These are phyloP conservation scores for Papilionanthe hybrid DNA, from an alignment of 116 monocot species.

Conservation along the genomic window DNA sequence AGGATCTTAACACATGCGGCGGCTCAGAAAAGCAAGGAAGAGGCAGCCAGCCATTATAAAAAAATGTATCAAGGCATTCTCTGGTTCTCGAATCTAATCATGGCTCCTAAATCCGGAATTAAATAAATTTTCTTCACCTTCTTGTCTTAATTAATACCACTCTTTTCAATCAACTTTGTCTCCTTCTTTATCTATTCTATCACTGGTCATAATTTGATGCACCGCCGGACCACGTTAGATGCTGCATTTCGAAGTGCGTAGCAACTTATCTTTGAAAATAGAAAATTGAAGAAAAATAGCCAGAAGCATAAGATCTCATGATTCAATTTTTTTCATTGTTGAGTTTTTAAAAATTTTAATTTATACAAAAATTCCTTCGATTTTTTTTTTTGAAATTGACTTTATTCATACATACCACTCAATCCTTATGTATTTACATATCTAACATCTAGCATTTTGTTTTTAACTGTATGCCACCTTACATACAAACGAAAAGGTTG, in stretches of 20 bases:
- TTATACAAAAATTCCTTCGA: too few relatives aligned
- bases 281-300: background rate
- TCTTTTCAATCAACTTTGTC: conserved; percentile 3
- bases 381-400: too few relatives aligned
- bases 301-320: too few relatives aligned
- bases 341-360: too few relatives aligned
- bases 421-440: too few relatives aligned
- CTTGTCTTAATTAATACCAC: conserved; percentile 3
- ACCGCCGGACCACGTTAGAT: background rate
- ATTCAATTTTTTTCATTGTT: too few relatives aligned
- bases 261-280: background rate
- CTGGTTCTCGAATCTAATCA: conserved; percentile 2
- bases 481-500: too few relatives aligned
- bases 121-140: background rate
- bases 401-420: too few relatives aligned
- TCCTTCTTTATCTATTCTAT: conserved; percentile 1
- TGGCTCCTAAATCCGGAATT: background rate
- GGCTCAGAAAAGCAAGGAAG: background rate
- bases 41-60: background rate
- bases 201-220: background rate
- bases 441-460: too few relatives aligned
- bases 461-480: too few relatives aligned
- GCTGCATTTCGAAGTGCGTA: background rate
- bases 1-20: conserved; percentile 4
- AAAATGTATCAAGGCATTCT: background rate